Base-by-base conservation (phyloP, 495 filamentous ascomycete genomes). In the Talaromyces nanjingensis region DNA sequence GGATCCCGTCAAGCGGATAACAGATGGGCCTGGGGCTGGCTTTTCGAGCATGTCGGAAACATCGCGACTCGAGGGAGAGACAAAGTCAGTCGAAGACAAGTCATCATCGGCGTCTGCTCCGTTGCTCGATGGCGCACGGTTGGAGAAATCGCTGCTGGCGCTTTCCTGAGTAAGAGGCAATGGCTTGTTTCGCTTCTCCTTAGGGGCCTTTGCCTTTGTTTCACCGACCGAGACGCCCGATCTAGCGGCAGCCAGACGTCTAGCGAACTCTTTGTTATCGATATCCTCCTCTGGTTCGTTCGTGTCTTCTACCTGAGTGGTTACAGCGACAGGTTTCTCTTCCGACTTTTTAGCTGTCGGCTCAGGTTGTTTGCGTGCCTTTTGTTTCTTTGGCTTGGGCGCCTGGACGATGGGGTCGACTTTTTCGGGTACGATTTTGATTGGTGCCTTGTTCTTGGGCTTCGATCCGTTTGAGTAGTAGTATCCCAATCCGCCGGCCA, bases 31-130 rank as follows among this genome's bases (percentile, higher is more conserved):
- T 42, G 86, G 70, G 20, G 86, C 71, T 49, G 82, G 78, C 18
- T 89, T 78, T 75, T 94, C 92, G 22, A 96, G 85, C 92, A 96
- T 96, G 72, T 96, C 92, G 56, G 87, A 87, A 54, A 96, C 84
- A 18, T 80, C 82, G 45, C 75, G 79, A 47, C 73, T 73, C 16
- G 81, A 73, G 24, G 76, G 82, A 25, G 89, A 82, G 49, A 76
- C 73, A 31, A 73, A 75, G 47, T 76, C 74, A 53, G 79, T 73
- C 11, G 86, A 76, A 8, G 90, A 92, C 63, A 89, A 81, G 67
- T 92, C 89, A 70, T 91, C 92, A 72, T 94, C 91, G 16, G 87
- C 91, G 74, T 96, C 91, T 7, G 80, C 89, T 20, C 87, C 90
- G 45, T 87, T 84, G 22, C 89, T 89, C 3, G 91, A 96, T 6